These are phyloP conservation scores for Selaginella moellendorffii DNA, from an alignment of 75 land plant genomes.

Conservation along the genomic window DNA sequence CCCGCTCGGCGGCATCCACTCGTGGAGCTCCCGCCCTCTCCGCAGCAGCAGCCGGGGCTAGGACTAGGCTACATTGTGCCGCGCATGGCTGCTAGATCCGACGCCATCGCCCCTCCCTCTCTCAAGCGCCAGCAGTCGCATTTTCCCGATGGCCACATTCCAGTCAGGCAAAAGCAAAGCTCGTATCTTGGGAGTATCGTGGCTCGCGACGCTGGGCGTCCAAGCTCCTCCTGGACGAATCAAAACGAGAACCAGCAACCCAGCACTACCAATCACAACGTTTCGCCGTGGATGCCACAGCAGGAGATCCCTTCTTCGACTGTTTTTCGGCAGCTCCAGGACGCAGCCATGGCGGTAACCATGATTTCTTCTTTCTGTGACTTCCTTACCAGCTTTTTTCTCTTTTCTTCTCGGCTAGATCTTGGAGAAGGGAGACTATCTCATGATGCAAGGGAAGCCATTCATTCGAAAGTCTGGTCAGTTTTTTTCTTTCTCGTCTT, in stretches of 20 bases:
- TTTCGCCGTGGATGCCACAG: slow-evolving; percentile 17
- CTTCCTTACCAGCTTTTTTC: background rate
- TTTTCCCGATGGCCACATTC: background rate
- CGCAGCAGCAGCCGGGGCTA: background rate
- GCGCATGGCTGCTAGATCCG: background rate
- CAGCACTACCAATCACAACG: background rate
- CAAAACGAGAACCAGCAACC: background rate
- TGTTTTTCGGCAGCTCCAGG: slow-evolving; percentile 67
- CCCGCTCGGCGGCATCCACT: background rate
- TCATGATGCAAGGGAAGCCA: slow-evolving; percentile 63
- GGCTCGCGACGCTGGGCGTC: background rate
- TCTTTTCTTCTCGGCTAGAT: slow-evolving; percentile 32
- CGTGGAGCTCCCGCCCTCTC: slow-evolving; percentile 13
- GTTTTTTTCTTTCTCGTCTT: background rate
- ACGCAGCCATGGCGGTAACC: slow-evolving; percentile 69
- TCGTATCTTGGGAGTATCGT: background rate
- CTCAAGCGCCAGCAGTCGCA: background rate
- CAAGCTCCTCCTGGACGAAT: background rate
- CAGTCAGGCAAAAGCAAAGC: background rate
- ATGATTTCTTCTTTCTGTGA: background rate
- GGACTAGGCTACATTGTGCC: background rate
- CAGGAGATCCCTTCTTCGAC: slow-evolving; percentile 34
- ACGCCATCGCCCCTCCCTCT: background rate
- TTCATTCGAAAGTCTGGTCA: slow-evolving; percentile 77
- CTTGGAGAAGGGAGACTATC: slow-evolving; percentile 63